These are phyloP conservation scores for Pythium aristosporum DNA, from an alignment of 352 stramenopile genomes.

Conservation along the genomic window DNA sequence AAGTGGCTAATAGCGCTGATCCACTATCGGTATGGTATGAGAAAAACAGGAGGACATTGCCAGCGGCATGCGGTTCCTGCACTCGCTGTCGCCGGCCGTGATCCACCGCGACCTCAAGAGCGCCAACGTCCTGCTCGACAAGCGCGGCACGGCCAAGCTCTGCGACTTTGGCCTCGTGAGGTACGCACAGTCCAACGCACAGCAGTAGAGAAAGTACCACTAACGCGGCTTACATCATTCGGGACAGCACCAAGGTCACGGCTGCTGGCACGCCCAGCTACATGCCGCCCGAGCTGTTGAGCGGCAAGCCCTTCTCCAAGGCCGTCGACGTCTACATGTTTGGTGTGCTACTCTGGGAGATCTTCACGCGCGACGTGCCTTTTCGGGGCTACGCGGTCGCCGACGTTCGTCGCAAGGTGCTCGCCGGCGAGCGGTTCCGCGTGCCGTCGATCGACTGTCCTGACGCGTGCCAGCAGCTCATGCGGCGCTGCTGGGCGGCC, in stretches of 20 bases:
- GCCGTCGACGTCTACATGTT: conserved; percentile 93
- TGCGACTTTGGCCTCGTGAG: conserved; percentile 91
- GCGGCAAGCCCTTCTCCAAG: conserved; percentile 81
- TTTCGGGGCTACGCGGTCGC: conserved; percentile 71
- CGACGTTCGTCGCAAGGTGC: conserved; percentile 72
- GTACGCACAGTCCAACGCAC: conserved; percentile 17
- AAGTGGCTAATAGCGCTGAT: neutral
- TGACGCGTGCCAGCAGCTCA: conserved; percentile 54
- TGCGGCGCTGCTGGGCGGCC: conserved; percentile 65
- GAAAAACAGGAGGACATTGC: conserved; percentile 62
- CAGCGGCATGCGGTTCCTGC: conserved; percentile 86
- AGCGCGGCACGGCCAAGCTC: conserved; percentile 75
- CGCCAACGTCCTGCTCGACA: conserved; percentile 84
- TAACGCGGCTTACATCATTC: no score
- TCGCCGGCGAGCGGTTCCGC: conserved; percentile 68
- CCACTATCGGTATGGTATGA: neutral
- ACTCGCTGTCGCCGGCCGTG: conserved; percentile 75
- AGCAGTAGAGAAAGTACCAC: no score
- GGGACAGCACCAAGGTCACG: conserved; percentile 62
- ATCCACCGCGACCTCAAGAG: conserved; percentile 92
- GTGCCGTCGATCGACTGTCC: conserved; percentile 77
- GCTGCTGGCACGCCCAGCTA: conserved; percentile 89
- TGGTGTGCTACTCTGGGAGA: conserved; percentile 90
- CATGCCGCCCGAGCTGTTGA: conserved; percentile 88
- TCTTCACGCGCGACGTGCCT: conserved; percentile 79